phyloP scores from a whole-genome alignment of 208 protist species.

The Leishmania arabica region DNA sequence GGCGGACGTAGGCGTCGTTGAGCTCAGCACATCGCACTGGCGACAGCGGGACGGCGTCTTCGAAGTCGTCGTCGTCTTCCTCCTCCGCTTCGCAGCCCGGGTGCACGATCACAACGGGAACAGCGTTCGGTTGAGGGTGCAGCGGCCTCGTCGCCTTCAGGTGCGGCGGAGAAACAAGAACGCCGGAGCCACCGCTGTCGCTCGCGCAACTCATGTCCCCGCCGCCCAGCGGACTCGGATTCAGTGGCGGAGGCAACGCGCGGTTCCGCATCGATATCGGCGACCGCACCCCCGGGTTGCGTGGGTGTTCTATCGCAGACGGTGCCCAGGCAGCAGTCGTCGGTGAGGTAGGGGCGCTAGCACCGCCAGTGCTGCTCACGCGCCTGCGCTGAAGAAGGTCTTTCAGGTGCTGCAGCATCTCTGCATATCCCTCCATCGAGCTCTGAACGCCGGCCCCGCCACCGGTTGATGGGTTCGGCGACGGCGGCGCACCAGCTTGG shows the following conservation, averaged over 20 bases:
- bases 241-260: conserved; percentile 18
- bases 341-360: conserved; percentile 21
- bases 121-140: conserved; percentile 3
- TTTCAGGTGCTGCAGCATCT: conserved; percentile 87
- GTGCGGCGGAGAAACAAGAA: conserved; percentile 24
- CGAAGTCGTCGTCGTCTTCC: conserved; percentile 78
- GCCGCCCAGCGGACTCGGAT: conserved; percentile 4
- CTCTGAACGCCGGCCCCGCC: conserved; percentile 17
- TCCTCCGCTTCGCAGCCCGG: conserved; percentile 13
- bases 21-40: conserved; percentile 57
- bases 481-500: conserved; percentile 3
- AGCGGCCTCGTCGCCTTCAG: conserved; percentile 38
- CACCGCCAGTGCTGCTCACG: conserved; percentile 24
- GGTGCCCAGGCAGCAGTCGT: neutral
- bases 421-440: conserved; percentile 69
- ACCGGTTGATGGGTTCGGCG: conserved; percentile 13
- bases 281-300: neutral
- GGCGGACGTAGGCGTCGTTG: conserved; percentile 59
- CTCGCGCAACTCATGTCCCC: neutral
- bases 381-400: conserved; percentile 61
- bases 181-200: neutral
- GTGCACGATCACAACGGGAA: conserved; percentile 5
- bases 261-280: conserved; percentile 3
- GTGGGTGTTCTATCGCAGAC: neutral
- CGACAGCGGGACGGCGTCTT: conserved; percentile 77